Conservation (phyloP, 805 yeast species). For the Ogataea corticis region DNA sequence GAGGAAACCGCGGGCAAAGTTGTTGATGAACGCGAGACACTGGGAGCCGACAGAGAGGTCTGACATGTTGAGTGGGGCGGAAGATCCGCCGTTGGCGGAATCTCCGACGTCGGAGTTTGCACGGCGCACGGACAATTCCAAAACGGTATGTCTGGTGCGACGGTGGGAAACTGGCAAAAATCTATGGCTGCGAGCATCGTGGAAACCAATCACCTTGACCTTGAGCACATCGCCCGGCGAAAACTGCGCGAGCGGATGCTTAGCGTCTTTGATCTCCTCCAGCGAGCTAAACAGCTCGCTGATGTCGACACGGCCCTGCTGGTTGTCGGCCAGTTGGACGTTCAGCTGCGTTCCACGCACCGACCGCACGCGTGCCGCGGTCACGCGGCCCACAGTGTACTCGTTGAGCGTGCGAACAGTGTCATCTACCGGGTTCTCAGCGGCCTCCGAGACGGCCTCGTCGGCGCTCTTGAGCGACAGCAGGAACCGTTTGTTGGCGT, state of each 20-base stretch:
- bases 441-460: conserved; percentile 28
- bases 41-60: conserved; percentile 51
- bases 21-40: conserved; percentile 64
- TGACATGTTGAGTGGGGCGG: conserved; percentile 37
- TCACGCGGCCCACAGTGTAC: conserved; percentile 56
- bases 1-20: conserved; percentile 55
- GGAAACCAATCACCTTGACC: conserved; percentile 74
- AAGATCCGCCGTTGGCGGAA: conserved; percentile 12
- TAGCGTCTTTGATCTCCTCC: conserved; percentile 55
- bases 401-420: conserved; percentile 51
- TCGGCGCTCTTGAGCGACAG: conserved; percentile 44
- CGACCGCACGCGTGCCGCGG: conserved; percentile 59
- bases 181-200: conserved; percentile 66
- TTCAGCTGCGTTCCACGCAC: conserved; percentile 74
- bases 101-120: conserved; percentile 33
- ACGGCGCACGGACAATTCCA: conserved; percentile 64
- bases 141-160: conserved; percentile 51
- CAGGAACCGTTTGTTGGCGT: conserved; percentile 67
- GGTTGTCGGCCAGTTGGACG: conserved; percentile 72
- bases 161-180: conserved; percentile 67
- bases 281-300: conserved; percentile 62
- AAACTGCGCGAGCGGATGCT: conserved; percentile 60
- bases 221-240: conserved; percentile 56
- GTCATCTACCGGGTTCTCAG: conserved; percentile 62
- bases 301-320: conserved; percentile 77